These are phyloP conservation scores for Podospora tetraspora DNA, from an alignment of 495 filamentous ascomycete species.

Conservation along the genomic window DNA sequence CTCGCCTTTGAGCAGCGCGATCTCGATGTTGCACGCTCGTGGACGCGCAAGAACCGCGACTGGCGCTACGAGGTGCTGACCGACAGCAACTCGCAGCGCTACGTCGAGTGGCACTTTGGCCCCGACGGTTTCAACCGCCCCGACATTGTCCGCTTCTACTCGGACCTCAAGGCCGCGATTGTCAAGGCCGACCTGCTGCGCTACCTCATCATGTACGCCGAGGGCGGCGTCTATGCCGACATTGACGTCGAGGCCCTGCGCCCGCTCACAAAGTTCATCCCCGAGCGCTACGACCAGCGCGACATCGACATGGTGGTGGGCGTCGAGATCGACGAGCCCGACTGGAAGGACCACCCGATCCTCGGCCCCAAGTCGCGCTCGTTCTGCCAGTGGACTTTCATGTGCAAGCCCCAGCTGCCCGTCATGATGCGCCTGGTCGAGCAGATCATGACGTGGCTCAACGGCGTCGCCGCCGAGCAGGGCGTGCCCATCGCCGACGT, in stretches of 20 bases:
- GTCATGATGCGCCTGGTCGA: conserved; percentile 59
- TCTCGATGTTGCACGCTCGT: conserved; percentile 47
- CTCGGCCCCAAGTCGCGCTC: conserved; percentile 56
- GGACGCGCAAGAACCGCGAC: conserved; percentile 53
- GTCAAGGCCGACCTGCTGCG: conserved; percentile 57
- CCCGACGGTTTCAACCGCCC: conserved; percentile 52
- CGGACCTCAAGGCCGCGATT: conserved; percentile 51
- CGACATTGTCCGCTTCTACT: conserved; percentile 56
- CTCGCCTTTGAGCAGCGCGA: conserved; percentile 54
- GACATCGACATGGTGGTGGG: conserved; percentile 59
- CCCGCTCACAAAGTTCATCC: conserved; percentile 47
- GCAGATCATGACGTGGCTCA: conserved; percentile 55
- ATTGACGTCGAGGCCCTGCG: conserved; percentile 53
- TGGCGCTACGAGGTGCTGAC: conserved; percentile 61
- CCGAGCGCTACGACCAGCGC: conserved; percentile 39
- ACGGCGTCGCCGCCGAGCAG: conserved; percentile 50
- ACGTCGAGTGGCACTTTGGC: conserved; percentile 56
- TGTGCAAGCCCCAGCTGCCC: conserved; percentile 55
- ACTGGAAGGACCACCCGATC: conserved; percentile 55
- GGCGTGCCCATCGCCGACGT: conserved; percentile 48
- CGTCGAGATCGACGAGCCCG: conserved; percentile 60
- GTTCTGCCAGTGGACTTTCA: conserved; percentile 68
- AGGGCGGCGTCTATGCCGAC: conserved; percentile 56
- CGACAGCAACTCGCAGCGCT: conserved; percentile 54
- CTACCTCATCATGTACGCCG: conserved; percentile 52